phyloP scores from a whole-genome alignment of 805 yeast species.

The Ogataea polymorpha region DNA sequence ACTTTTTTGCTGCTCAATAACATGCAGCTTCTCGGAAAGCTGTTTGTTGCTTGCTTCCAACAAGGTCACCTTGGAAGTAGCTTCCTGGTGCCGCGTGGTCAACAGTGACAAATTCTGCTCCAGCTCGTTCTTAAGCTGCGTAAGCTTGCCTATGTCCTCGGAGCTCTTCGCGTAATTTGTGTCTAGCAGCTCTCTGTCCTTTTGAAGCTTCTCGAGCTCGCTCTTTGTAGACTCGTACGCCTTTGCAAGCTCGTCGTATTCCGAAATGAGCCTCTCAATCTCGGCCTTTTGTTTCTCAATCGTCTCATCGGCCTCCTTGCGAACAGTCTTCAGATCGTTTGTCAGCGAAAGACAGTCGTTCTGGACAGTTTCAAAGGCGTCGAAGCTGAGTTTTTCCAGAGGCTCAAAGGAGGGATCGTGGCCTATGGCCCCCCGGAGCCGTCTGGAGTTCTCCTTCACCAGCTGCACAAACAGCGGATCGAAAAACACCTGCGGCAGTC shows the following conservation, averaged over 20 bases:
- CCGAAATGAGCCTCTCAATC: constrained; percentile 22
- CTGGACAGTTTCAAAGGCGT: constrained; percentile 48
- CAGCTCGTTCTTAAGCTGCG: constrained; percentile 27
- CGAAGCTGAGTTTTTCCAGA: constrained; percentile 59
- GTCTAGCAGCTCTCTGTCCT: constrained; percentile 25
- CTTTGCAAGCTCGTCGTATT: constrained; percentile 34
- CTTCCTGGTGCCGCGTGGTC: constrained; percentile 20
- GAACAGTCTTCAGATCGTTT: constrained; percentile 16
- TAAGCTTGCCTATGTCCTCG: constrained; percentile 26
- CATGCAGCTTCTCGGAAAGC: constrained; percentile 30
- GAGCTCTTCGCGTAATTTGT: constrained; percentile 23
- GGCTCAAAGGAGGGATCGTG: constrained; percentile 79
- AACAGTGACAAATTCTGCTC: constrained; percentile 32
- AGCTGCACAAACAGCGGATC: constrained; percentile 59
- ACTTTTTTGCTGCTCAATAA: constrained; percentile 35
- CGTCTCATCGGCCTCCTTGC: constrained; percentile 17
- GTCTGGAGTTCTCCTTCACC: constrained; percentile 61
- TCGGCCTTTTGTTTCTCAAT: constrained; percentile 21
- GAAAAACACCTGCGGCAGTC: constrained; percentile 82
- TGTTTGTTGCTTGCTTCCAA: constrained; percentile 24
- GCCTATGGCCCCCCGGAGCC: constrained; percentile 68
- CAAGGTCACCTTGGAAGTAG: constrained; percentile 16
- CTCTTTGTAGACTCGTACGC: constrained; percentile 22
- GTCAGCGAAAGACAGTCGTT: constrained; percentile 26
- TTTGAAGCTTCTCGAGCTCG: constrained; percentile 35